phyloP scores from a whole-genome alignment of 176 grass and related monocot species.

The Lolium rigidum region DNA sequence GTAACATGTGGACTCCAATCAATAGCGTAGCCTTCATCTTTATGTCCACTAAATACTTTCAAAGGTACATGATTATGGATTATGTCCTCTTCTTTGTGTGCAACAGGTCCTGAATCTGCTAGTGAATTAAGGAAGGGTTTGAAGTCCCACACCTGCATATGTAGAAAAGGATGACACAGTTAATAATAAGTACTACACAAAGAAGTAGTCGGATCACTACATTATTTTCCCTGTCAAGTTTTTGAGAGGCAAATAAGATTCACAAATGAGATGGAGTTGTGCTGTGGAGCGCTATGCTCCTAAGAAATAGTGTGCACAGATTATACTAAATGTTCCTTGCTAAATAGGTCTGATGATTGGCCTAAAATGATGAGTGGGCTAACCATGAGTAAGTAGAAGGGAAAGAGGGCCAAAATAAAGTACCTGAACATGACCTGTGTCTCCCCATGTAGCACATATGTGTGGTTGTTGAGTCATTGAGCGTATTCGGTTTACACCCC shows the following conservation, averaged over 20 bases:
- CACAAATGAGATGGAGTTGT: neutral
- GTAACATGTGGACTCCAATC: slow-evolving; percentile 84
- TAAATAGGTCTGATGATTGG: neutral
- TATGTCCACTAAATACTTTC: slow-evolving; percentile 82
- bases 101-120: slow-evolving; percentile 63
- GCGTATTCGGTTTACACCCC: slow-evolving; percentile 87
- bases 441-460: slow-evolving; percentile 90
- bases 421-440: slow-evolving; percentile 92
- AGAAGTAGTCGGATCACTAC: neutral
- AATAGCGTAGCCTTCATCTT: slow-evolving; percentile 91
- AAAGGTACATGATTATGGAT: slow-evolving; percentile 62
- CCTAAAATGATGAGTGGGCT: slow-evolving; percentile 20
- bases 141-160: slow-evolving; percentile 83
- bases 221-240: neutral
- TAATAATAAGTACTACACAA: slow-evolving; percentile 10
- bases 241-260: neutral
- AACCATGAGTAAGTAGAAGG: neutral
- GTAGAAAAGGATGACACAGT: slow-evolving; percentile 6
- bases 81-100: slow-evolving; percentile 60
- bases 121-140: slow-evolving; percentile 72
- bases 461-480: slow-evolving; percentile 87
- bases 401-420: slow-evolving; percentile 21
- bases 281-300: neutral
- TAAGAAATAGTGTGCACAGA: neutral
- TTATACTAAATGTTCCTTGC: neutral